Base-by-base conservation (phyloP, 352 stramenopile species). In the Saprolegnia diclina region DNA sequence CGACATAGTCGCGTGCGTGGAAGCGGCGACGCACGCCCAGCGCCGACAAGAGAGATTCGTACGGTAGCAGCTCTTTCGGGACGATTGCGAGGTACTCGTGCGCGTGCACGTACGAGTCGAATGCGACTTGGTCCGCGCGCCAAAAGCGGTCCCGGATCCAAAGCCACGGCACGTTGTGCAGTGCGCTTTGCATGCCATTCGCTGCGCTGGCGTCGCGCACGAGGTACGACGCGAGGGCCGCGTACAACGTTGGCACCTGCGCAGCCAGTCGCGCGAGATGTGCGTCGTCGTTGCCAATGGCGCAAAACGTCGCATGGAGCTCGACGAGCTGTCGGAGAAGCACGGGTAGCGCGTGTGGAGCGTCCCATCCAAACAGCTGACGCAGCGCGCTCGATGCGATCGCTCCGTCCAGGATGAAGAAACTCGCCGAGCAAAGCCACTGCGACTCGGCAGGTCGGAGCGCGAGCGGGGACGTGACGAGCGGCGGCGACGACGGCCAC, bases 121-220 rank as follows among this genome's bases (percentile, higher is more conserved):
- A 73, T 21, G 80, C 81, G 16, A 91, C 83, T 55, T 87, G 79
- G 61, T 69, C 77, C 14, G 76, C 66, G 37, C 67, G 75, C 24
- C 84, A 79, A 65, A 91, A 91, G 24, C 71, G 72, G 38, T 81
- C 76, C 32, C 80, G 79, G 65, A 88, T 78, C 83, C 81, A 90
- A 18, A 91, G 69, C 55, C 79, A 90, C 11, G 78, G 77, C 13
- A 79, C 72, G 38, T 81, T 59, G 24, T 18, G 11, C 24, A 59
- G 52, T 9, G 52, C 24, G 35, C 11, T 18, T 11, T 59, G 52
- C 11, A 59, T n/a, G 35, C 1, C 11, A 3, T 14, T 42, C 13
- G 19, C 11, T 4, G 52, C 35, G 24, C 2, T n/a, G 35, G 3
- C 4, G 9, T n/a, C 19, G 24, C 9, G 1, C 52, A 40, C 11